phyloP scores from a whole-genome alignment of 371 early-diverging fungal genomes.

The Syncephalastrum racemosum region DNA sequence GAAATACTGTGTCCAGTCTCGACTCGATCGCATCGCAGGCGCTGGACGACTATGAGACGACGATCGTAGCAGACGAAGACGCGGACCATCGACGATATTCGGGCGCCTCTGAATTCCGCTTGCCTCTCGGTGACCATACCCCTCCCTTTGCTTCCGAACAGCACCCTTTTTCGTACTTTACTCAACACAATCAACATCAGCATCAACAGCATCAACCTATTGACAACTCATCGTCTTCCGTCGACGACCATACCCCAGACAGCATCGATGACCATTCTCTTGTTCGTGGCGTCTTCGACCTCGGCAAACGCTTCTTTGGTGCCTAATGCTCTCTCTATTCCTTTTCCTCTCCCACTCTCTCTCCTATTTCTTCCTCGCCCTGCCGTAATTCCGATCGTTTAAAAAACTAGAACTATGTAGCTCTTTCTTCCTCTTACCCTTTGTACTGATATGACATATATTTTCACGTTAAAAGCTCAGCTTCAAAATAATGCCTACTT shows the following conservation, averaged over 20 bases:
- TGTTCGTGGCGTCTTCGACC: conserved; percentile 24
- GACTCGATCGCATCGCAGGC: conserved; percentile 43
- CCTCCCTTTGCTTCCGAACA: conserved; percentile 41
- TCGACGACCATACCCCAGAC: conserved; percentile 4
- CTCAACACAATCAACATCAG: conserved; percentile 14
- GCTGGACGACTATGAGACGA: conserved; percentile 35
- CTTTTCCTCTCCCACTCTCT: conserved; percentile 1
- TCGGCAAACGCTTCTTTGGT: conserved; percentile 31
- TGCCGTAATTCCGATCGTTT: too few species aligned
- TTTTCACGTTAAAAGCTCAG: too few species aligned
- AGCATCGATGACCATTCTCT: conserved; percentile 9
- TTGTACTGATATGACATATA: too few species aligned
- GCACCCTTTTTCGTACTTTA: conserved; percentile 41
- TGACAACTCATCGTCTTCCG: conserved; percentile 3
- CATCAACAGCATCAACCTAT: conserved; percentile 3
- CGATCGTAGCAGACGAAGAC: conserved; percentile 9
- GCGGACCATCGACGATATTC: conserved; percentile 21
- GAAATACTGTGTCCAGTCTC: conserved; percentile 22
- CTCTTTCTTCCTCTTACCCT: not conserved
- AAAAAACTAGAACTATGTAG: conserved; percentile 1
- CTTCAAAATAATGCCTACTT: too few species aligned
- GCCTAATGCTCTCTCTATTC: conserved; percentile 5
- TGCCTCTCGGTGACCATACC: conserved; percentile 17
- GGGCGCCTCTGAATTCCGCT: conserved; percentile 19
- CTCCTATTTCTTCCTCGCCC: conserved; percentile 1